phyloP scores from a whole-genome alignment of 768 basidiomycete species.

The Mycena crocata region DNA sequence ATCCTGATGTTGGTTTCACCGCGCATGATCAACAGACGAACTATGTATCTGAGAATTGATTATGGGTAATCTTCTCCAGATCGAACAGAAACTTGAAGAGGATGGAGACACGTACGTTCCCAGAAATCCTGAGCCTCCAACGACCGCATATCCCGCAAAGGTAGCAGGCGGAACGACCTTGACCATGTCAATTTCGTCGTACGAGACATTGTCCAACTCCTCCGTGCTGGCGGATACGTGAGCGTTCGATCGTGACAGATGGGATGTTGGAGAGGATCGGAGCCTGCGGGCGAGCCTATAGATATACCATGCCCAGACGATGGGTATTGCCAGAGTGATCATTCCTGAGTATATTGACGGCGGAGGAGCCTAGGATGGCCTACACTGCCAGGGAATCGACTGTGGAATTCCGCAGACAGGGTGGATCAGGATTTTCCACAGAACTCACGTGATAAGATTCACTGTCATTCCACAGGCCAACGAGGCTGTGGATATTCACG shows the following conservation, averaged over 20 bases:
- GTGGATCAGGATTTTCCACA: too few relatives aligned
- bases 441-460: too few relatives aligned
- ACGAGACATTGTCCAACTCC: constrained; percentile 39
- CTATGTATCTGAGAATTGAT: constrained; percentile 41
- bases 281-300: constrained; percentile 24
- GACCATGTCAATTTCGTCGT: constrained; percentile 43
- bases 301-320: constrained; percentile 8
- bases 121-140: constrained; percentile 48
- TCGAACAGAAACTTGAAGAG: background rate
- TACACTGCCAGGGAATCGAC: too few relatives aligned
- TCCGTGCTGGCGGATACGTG: constrained; percentile 14
- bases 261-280: constrained; percentile 13
- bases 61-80: background rate
- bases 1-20: constrained; percentile 48
- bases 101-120: constrained; percentile 38
- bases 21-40: constrained; percentile 47
- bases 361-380: too few relatives aligned
- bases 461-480: too few relatives aligned
- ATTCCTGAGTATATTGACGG: too few relatives aligned
- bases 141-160: constrained; percentile 41
- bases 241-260: constrained; percentile 17
- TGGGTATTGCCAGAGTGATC: background rate
- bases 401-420: too few relatives aligned
- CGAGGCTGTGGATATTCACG: too few relatives aligned
- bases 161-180: constrained; percentile 40